Percentiles rank a stretch among this genome's conserved stretches.
Evolutionary conservation across 192 early-diverging fungal species (phyloP).

Genomic region (Podila epicladia): DNA sequence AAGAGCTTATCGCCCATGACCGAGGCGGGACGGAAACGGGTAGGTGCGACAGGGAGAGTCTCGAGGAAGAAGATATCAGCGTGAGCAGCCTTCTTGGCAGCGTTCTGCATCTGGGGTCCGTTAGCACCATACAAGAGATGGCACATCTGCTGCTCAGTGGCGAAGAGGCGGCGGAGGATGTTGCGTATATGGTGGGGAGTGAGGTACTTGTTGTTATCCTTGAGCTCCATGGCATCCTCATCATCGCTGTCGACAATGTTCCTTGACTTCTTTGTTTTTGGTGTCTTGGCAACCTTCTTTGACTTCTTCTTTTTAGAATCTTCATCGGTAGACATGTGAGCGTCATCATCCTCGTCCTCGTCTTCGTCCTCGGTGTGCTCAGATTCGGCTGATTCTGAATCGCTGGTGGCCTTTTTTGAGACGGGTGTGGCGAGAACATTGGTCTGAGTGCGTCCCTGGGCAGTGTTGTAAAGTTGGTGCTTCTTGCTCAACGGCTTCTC

Average conservation of each 20-base stretch:
- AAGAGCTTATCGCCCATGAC: constrained; percentile 89
- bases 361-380: constrained; percentile 50
- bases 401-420: constrained; percentile 44
- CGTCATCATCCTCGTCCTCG: constrained; percentile 44
- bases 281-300: constrained; percentile 1
- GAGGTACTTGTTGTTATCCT: constrained; percentile 57
- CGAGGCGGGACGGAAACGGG: constrained; percentile 92
- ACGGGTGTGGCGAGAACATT: constrained; percentile 21
- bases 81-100: constrained; percentile 54
- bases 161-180: constrained; percentile 81
- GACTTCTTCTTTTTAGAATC: constrained; percentile 40
- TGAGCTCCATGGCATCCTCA: constrained; percentile 42
- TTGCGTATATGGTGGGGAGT: constrained; percentile 85
- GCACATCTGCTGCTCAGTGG: constrained; percentile 78
- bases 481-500: constrained; percentile 65
- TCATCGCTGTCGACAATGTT: constrained; percentile 50
- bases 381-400: constrained; percentile 21
- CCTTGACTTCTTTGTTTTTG: constrained; percentile 56
- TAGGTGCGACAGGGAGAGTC: constrained; percentile 90
- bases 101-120: constrained; percentile 55
- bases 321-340: constrained; percentile 44
- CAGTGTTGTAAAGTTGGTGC: constrained; percentile 40
- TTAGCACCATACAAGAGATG: constrained; percentile 84
- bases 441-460: constrained; percentile 37
- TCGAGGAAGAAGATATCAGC: constrained; percentile 96